Evolutionary conservation across 2,329 filamentous ascomycete genomes (phyloP), one percentile per base, ranked within the genome.

Genomic region (Penicillium glabrum): DNA sequence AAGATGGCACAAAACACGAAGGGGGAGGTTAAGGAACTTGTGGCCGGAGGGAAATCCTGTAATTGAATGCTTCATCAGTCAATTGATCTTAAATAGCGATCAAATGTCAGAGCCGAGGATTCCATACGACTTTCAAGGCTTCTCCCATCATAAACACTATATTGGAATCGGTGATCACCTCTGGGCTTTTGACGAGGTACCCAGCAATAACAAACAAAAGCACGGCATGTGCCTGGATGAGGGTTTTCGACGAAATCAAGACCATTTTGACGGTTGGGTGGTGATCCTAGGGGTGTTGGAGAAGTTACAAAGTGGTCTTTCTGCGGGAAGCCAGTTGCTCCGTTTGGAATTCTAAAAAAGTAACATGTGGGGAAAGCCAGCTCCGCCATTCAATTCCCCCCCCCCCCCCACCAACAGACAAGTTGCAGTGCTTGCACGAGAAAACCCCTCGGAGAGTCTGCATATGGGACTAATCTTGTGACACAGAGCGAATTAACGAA

Each of bases 191-290:
- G 67, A 96, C 82, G 77, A 97, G 89, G 79, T 95, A 91, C 76
- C 88, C 92, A 67, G 88, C 91, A 48, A 95, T 80, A 6, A 90
- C 90, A 62, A 96, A 76, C 77, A 96, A 90, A 79, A 95, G 91
- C 71, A 96, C 83, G 65, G 89, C 89, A 65, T 96, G 79, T 51
- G 86, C 88, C 66, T 90, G 89, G 67, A 97, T 88, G 73, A 96
- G 88, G 9, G 88, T 90, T 70, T 84, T 89, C 59, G 88, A 87
- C 2, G 90, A 92, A 69, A 97, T 83, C 72, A 96, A 80, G 31
- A 86, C 89, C 93, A 97, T 97, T 60, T 52, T 80, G 50, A 33
- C 29, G 27, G 31, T 27, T 51, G 46, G 16, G 26, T 39, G 45
- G 35, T 44, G 43, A 41, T 45, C 26, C 19, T 24, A 23, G 46